Conservation (phyloP, 164 flowering plant species). For the Cinnamomum micranthum region DNA sequence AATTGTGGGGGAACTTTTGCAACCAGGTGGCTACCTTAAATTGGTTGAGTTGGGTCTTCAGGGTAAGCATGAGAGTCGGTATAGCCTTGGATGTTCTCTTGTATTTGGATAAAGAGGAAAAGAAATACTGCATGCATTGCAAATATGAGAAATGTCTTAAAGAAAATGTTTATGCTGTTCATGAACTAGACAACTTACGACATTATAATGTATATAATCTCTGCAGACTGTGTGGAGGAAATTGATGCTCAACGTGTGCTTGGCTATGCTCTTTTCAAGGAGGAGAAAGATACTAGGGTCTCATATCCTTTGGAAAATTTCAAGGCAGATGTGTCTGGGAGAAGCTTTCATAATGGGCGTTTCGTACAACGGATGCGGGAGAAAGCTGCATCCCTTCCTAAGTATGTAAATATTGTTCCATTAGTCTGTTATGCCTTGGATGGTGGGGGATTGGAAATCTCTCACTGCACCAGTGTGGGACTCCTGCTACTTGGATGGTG, state of each 20-base stretch:
- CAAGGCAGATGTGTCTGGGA: constrained; percentile 80
- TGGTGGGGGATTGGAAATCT: too few relatives aligned
- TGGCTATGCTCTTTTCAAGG: constrained; percentile 95
- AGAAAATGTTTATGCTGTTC: not conserved
- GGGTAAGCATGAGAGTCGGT: constrained; percentile 37
- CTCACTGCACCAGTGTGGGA: too few relatives aligned
- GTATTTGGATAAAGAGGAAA: not conserved
- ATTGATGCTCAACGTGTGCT: constrained; percentile 89
- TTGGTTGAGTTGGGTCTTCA: constrained; percentile 78
- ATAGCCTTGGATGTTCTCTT: not conserved
- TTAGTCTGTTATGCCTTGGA: too few relatives aligned
- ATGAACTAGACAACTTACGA: not conserved
- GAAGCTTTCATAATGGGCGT: constrained; percentile 96
- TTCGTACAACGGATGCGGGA: constrained; percentile 86
- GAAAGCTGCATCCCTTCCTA: constrained; percentile 79
- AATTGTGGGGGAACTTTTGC: constrained; percentile 92
- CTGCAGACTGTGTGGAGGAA: constrained; percentile 80
- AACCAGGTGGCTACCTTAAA: constrained; percentile 96
- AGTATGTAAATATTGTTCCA: constrained; percentile 32
- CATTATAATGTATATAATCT: not conserved
- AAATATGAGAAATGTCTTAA: not conserved
- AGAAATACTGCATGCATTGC: not conserved
- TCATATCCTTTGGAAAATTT: constrained; percentile 90
- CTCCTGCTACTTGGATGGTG: too few relatives aligned
- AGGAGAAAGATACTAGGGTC: constrained; percentile 61